Base-by-base conservation (phyloP, 371 early-diverging fungal genomes). In the Blastocladiella emersonii region DNA sequence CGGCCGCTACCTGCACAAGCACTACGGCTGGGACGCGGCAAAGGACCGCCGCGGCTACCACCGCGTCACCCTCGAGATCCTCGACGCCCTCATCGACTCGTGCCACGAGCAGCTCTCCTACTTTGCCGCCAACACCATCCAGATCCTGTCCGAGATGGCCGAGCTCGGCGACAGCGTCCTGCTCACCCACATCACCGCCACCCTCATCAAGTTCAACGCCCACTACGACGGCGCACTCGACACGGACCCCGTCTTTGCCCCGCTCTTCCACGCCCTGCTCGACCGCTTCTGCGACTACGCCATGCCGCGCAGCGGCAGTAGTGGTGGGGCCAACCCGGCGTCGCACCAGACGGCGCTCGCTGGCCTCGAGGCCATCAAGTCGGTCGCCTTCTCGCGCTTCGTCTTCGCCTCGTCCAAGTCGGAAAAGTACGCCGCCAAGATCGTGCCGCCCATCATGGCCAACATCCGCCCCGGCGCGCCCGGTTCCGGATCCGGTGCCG, bases 1-100 rank as follows among this genome's bases (percentile, higher is more conserved):
- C 49, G 93, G 93, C 63, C 75, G 71, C 23, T 92, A 85, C 70
- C 71, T 95, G 61, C 90, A 91, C 65, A 84, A 84, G 67, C 80
- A 88, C 64, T 80, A 87, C 5, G 74, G 78, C 55, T 71, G 80
- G 53, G 53, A 51, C 53, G 53, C 53, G 1, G 27, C 53, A 27
- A 51, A 51, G 53, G 30, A 51, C 53, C 27, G 32, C 15, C 27
- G 30, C 15, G 53, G 21, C 15, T 51, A 30, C 53, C 59, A 59
- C 32, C 13, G 13, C 2, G 43, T 43, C 30, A 59, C 59, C 12
- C 32, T 59, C 27, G 59, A n/a, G 12, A 59, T 59, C 21, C 44
- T 59, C 10, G 36, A 36, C 35, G 59, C 59, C 15, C 59, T 59
- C 36, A 59, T 59, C 6, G 59, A 59, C 59, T 34, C 19, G 6